Evolutionary conservation across 805 yeast species (phyloP).

Genomic region (Saccharomyces cerevisiae): DNA sequence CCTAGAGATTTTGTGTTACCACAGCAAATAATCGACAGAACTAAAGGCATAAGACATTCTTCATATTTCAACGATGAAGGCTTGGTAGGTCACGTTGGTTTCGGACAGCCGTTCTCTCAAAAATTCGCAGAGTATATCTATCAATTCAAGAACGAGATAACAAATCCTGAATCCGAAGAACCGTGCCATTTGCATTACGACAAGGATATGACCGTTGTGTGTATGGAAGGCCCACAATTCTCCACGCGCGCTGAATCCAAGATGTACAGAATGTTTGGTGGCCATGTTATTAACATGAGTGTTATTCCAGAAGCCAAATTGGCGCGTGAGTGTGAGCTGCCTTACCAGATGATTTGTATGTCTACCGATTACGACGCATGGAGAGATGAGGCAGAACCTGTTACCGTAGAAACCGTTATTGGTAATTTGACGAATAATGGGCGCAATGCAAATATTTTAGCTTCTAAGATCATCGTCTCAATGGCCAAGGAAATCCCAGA

Average conservation of each 20-base stretch:
- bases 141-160: slow-evolving; percentile 49
- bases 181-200: slow-evolving; percentile 64
- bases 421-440: slow-evolving; percentile 83
- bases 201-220: slow-evolving; percentile 74
- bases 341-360: slow-evolving; percentile 98
- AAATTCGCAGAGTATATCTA: slow-evolving; percentile 59
- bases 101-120: slow-evolving; percentile 92
- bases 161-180: slow-evolving; percentile 41
- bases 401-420: slow-evolving; percentile 94
- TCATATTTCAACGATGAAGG: slow-evolving; percentile 82
- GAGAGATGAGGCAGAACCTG: slow-evolving; percentile 93
- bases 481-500: slow-evolving; percentile 53
- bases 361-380: slow-evolving; percentile 98
- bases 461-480: slow-evolving; percentile 57
- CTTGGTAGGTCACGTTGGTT: slow-evolving; percentile 93
- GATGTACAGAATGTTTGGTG: slow-evolving; percentile 82
- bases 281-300: slow-evolving; percentile 93
- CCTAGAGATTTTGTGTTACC: slow-evolving; percentile 98
- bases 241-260: slow-evolving; percentile 93
- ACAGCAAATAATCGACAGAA: slow-evolving; percentile 91
- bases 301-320: slow-evolving; percentile 95
- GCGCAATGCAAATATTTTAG: slow-evolving; percentile 73
- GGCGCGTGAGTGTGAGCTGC: slow-evolving; percentile 94
- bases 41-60: slow-evolving; percentile 87
- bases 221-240: slow-evolving; percentile 99